Conservation (phyloP, 2,329 filamentous ascomycete species). For the Botrytis elliptica region DNA sequence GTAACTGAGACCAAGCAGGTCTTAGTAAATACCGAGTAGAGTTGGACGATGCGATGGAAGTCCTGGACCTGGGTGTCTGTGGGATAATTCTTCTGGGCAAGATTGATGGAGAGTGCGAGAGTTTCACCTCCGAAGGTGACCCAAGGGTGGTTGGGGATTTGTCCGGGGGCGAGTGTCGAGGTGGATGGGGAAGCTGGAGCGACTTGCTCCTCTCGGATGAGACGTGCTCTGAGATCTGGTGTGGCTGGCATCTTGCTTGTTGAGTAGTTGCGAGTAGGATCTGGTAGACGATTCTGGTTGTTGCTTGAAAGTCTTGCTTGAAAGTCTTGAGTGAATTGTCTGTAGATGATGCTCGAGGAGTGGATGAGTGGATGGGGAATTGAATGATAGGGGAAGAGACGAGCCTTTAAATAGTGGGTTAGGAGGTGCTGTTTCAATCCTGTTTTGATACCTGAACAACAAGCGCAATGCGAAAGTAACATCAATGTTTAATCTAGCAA, state of each 20-base stretch:
- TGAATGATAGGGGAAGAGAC: neutral
- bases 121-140: neutral
- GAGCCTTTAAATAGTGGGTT: neutral
- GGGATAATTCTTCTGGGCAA: neutral
- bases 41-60: neutral
- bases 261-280: neutral
- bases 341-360: neutral
- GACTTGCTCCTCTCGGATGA: neutral
- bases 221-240: neutral
- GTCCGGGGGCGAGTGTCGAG: neutral
- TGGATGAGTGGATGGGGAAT: neutral
- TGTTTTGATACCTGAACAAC: neutral
- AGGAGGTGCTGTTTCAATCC: neutral
- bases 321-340: neutral
- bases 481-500: neutral
- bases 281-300: slow-evolving; percentile 3
- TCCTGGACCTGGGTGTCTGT: neutral
- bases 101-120: neutral
- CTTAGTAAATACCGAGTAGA: slow-evolving; percentile 1
- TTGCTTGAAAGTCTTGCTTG: neutral
- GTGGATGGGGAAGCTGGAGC: neutral
- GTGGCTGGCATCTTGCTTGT: neutral
- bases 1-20: neutral
- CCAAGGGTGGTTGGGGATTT: neutral
- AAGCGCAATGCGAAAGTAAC: neutral